These are phyloP conservation scores for Xylaria sp. DNA, from an alignment of 2,329 filamentous ascomycete genomes.

Conservation along the genomic window DNA sequence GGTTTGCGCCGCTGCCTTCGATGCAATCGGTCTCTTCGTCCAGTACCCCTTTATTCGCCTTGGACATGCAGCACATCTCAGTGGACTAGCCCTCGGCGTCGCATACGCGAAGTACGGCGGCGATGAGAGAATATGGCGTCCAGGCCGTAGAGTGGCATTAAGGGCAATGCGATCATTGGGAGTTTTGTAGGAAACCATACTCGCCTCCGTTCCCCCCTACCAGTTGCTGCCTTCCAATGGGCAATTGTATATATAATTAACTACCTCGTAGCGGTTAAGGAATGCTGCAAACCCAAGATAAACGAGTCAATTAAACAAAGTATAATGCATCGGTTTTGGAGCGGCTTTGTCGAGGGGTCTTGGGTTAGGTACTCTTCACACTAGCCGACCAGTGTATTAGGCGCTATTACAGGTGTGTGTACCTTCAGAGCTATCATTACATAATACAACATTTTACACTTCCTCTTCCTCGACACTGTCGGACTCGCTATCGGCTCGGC, in stretches of 20 bases:
- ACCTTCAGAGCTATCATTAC: neutral
- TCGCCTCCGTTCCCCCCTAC: too few relatives aligned
- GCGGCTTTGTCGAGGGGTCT: neutral
- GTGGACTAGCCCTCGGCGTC: slow-evolving; percentile 32
- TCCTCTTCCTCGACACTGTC: slow-evolving; percentile 39
- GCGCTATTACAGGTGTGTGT: slow-evolving; percentile 8
- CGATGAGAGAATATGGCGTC: slow-evolving; percentile 33
- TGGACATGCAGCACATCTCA: slow-evolving; percentile 34
- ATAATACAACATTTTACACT: slow-evolving; percentile 17
- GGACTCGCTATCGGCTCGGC: slow-evolving; percentile 40
- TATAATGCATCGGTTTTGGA: neutral
- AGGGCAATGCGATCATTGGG: slow-evolving; percentile 32
- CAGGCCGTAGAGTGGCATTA: slow-evolving; percentile 32
- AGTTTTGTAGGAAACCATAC: slow-evolving; percentile 33
- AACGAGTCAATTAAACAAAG: neutral
- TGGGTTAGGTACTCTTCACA: neutral
- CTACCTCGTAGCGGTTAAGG: too few relatives aligned
- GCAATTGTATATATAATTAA: too few relatives aligned
- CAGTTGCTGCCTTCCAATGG: too few relatives aligned
- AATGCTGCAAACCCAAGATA: too few relatives aligned
- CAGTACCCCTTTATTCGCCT: slow-evolving; percentile 23
- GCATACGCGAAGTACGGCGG: slow-evolving; percentile 35
- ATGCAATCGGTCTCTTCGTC: slow-evolving; percentile 34
- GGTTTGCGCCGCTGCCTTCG: slow-evolving; percentile 28
- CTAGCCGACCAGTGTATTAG: neutral